A percentile compares a stretch with the other conserved stretches of the same genome.
These are phyloP conservation scores for Ustilago bromivora DNA, from an alignment of 1,284 basidiomycete genomes.

Conservation along the genomic window DNA sequence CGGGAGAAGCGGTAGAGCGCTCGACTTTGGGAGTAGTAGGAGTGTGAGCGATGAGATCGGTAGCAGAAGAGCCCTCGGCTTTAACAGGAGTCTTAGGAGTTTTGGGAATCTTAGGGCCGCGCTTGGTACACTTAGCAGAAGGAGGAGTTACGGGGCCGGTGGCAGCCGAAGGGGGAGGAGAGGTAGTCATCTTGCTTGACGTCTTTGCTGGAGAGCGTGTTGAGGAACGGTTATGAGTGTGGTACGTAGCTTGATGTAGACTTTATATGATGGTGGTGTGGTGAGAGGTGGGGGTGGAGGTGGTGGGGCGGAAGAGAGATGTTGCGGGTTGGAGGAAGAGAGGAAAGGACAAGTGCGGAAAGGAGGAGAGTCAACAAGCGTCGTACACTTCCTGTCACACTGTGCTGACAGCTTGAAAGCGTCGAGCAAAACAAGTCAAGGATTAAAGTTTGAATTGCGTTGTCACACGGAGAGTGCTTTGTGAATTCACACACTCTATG, in stretches of 20 bases:
- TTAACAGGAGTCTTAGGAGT: constrained; percentile 12
- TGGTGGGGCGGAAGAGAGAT: background rate
- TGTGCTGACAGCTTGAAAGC: background rate
- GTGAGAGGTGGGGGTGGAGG: background rate
- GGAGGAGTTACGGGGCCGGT: constrained; percentile 9
- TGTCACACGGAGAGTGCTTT: background rate
- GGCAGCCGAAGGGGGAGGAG: constrained; percentile 16
- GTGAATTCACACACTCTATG: constrained; percentile 1
- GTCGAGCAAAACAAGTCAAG: background rate
- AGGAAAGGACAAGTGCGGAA: constrained; percentile 4
- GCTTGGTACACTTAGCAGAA: background rate
- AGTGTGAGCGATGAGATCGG: background rate
- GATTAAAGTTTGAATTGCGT: constrained; percentile 2
- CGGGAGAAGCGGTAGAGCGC: background rate
- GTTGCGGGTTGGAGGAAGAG: background rate
- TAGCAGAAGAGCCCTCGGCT: background rate
- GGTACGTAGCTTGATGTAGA: background rate
- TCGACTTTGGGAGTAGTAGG: background rate
- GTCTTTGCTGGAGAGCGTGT: background rate
- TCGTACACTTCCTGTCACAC: background rate
- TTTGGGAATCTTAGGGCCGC: background rate
- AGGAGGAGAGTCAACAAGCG: background rate
- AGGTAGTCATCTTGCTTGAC: constrained; percentile 10
- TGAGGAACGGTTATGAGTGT: background rate
- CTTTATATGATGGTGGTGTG: constrained; percentile 1